Conservation (phyloP, 768 basidiomycete genomes). For the Lyophyllum atratum region DNA sequence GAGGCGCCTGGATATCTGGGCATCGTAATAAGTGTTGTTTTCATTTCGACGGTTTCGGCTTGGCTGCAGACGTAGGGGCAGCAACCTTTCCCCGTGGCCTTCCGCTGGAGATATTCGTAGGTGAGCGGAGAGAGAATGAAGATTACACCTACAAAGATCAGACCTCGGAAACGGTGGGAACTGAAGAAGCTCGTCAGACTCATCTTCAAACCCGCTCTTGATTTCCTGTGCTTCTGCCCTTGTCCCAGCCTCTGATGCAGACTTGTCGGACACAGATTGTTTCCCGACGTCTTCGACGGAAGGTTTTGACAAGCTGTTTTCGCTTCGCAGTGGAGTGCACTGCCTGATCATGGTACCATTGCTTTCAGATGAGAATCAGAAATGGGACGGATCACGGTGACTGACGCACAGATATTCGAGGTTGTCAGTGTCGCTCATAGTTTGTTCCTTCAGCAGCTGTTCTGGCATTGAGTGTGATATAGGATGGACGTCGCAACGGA, state of each 20-base stretch:
- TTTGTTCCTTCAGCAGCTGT: not conserved
- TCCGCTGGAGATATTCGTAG: not conserved
- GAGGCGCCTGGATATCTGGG: not conserved
- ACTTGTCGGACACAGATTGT: not conserved
- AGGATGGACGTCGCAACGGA: not conserved
- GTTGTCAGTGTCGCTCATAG: not conserved
- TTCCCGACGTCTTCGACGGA: not conserved
- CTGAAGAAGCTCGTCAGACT: not conserved
- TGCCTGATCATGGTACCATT: not conserved
- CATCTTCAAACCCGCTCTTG: not conserved
- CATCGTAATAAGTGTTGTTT: not conserved
- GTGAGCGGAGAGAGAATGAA: not conserved
- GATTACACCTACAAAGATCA: not conserved
- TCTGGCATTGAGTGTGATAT: not conserved
- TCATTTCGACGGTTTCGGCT: conserved; percentile 9
- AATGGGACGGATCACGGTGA: not conserved
- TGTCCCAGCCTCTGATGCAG: not conserved
- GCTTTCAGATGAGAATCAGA: not conserved
- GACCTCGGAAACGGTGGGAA: conserved; percentile 4
- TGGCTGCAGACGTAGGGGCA: conserved; percentile 1
- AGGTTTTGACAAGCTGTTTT: not conserved
- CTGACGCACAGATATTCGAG: not conserved
- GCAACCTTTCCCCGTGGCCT: conserved; percentile 7
- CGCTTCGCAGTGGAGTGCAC: not conserved
- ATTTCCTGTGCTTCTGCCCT: not conserved